Conservation (phyloP, 1,284 basidiomycete genomes). For the Ceratobasidium sp. region DNA sequence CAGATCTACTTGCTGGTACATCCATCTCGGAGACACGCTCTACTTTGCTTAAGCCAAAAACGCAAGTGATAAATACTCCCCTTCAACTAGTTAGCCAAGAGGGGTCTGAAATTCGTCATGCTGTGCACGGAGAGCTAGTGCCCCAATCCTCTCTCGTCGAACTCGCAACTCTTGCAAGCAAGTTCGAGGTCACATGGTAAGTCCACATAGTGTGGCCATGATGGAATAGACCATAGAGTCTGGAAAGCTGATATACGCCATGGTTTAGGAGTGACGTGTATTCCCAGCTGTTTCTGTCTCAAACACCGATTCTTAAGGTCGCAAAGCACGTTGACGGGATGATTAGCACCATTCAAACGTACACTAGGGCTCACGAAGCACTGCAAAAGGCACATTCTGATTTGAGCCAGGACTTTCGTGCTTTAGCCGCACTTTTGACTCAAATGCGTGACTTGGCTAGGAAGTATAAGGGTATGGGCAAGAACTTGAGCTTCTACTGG, state of each 20-base stretch:
- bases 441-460: slow-evolving; percentile 1
- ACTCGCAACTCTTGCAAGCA: slow-evolving; percentile 6
- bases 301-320: slow-evolving; percentile 13
- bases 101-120: slow-evolving; percentile 17
- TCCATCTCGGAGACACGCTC: not conserved
- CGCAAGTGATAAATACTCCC: not conserved
- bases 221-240: not conserved
- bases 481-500: slow-evolving; percentile 21
- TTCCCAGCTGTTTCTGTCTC: slow-evolving; percentile 28
- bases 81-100: not conserved
- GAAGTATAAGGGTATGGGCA: not conserved
- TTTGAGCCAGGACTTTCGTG: slow-evolving; percentile 6
- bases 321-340: slow-evolving; percentile 26
- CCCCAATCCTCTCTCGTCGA: slow-evolving; percentile 7
- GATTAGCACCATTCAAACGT: slow-evolving; percentile 8
- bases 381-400: not conserved
- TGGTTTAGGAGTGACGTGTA: slow-evolving; percentile 26
- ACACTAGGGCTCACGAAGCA: not conserved
- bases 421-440: not conserved
- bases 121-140: slow-evolving; percentile 15
- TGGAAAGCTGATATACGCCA: not conserved
- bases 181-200: slow-evolving; percentile 21
- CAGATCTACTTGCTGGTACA: not conserved
- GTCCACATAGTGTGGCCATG: too few relatives aligned
- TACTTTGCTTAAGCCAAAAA: not conserved